Evolutionary conservation across 2,329 filamentous ascomycete genomes (phyloP).

Genomic region (Dactylonectria macrodidyma): DNA sequence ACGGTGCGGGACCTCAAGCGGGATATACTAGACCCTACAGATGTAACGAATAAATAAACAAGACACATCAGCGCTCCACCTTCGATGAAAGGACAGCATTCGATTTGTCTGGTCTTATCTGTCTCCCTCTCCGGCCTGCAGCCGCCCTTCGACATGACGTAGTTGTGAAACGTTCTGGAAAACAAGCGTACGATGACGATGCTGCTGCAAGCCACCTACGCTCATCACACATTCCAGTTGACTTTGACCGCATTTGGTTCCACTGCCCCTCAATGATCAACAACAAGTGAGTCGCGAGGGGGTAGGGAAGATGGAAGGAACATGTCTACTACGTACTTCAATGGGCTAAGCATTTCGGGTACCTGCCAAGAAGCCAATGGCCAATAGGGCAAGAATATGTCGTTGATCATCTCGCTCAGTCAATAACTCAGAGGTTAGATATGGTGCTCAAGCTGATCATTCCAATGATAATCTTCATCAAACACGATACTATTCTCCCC

Average conservation of each 20-base stretch:
- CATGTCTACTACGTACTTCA: not conserved
- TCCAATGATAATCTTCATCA: not conserved
- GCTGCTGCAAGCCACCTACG: not conserved
- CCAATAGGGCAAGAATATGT: not conserved
- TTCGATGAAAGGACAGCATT: not conserved
- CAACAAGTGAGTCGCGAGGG: no score
- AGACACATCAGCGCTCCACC: not conserved
- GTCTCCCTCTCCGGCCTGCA: not conserved
- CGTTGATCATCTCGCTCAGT: not conserved
- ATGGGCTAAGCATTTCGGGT: not conserved
- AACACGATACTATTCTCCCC: not conserved
- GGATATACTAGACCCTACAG: not conserved
- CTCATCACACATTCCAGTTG: slow-evolving; percentile 5
- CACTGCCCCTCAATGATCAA: not conserved
- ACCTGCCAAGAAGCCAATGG: not conserved
- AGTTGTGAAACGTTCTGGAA: not conserved
- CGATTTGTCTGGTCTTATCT: not conserved
- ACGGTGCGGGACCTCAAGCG: no score
- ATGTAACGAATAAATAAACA: not conserved
- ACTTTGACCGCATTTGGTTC: not conserved
- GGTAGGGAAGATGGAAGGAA: no score
- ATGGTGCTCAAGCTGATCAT: not conserved
- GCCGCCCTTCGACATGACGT: not conserved
- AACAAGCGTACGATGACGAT: not conserved
- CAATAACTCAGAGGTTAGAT: no score